Conservation (phyloP, 192 early-diverging fungal species). For the Dispira parvispora region DNA sequence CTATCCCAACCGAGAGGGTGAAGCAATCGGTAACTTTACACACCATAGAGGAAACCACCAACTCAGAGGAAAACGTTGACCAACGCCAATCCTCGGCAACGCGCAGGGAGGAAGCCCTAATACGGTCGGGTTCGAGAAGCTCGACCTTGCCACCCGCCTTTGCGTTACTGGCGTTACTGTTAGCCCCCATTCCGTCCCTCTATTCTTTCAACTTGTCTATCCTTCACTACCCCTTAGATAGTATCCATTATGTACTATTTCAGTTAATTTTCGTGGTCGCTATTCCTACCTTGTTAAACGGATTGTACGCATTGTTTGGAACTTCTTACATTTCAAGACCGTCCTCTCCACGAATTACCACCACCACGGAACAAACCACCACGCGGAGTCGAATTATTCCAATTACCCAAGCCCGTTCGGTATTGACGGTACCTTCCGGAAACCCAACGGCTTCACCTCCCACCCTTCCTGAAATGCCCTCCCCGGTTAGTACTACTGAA, state of each 20-base stretch:
- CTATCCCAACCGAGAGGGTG: too few relatives aligned
- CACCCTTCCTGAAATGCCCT: background rate
- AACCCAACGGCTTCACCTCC: background rate
- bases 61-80: too few relatives aligned
- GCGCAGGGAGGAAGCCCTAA: too few relatives aligned
- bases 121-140: too few relatives aligned
- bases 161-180: background rate
- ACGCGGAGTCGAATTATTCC: background rate
- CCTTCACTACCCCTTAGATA: constrained; percentile 4
- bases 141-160: background rate
- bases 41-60: too few relatives aligned
- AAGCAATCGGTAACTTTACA: too few relatives aligned
- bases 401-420: background rate
- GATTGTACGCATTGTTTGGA: background rate
- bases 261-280: constrained; percentile 7
- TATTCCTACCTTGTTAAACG: constrained; percentile 1
- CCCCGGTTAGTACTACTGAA: background rate
- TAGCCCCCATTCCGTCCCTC: background rate
- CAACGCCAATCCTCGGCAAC: too few relatives aligned
- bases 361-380: background rate
- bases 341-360: background rate
- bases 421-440: background rate
- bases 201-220: constrained; percentile 5
- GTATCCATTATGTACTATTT: constrained; percentile 3
- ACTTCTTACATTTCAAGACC: background rate